Evolutionary conservation across 768 basidiomycete genomes (phyloP), one percentile per base, ranked within the genome.

Genomic region (Leucocoprinus birnbaumii): DNA sequence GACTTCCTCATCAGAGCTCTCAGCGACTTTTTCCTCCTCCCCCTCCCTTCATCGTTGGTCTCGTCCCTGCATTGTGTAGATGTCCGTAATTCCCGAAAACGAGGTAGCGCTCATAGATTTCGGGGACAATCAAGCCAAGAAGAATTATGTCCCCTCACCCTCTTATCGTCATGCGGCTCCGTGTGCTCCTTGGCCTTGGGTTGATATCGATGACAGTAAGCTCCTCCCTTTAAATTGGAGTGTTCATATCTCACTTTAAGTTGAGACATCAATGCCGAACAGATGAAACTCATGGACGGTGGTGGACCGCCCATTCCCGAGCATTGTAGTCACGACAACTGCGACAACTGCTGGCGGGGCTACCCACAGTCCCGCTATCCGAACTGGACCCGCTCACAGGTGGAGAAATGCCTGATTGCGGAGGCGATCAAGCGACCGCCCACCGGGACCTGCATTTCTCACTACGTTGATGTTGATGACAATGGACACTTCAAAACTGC

Each of bases 321-420:
- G 16, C 59, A 61, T 31, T 69, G 71, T 41, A 61, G 69, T 38
- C 72, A 73, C 37, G 48, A 41, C 18, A 47, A 55, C 10, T 72
- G 59, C 31, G 62, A 53, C 9, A 51, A 58, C 13, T 69, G 71
- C 54, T 74, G 76, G 75, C 63, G 49, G 48, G 65, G 61, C 11
- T 76, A 76, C 46, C 76, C 75, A 2, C 67, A 69, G 22, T 65
- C 69, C 0, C 62, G 63, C 27, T 84, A 79, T 55, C 79, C 78
- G 27, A 84, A 82, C 57, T 83, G 83, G 83, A 80, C 76, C 0
- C 52, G 59, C 3, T 59, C 60, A 14, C 80, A 80, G 53, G 64
- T 74, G n/a, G 55, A 61, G 42, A 68, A 68, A 44, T 74, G 73
- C 48, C 65, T 67, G 38, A 76, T 77, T 43, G 56, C 61, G 6